These are phyloP conservation scores for Calonectria ilicicola DNA, from an alignment of 2,329 filamentous ascomycete species.

Conservation along the genomic window DNA sequence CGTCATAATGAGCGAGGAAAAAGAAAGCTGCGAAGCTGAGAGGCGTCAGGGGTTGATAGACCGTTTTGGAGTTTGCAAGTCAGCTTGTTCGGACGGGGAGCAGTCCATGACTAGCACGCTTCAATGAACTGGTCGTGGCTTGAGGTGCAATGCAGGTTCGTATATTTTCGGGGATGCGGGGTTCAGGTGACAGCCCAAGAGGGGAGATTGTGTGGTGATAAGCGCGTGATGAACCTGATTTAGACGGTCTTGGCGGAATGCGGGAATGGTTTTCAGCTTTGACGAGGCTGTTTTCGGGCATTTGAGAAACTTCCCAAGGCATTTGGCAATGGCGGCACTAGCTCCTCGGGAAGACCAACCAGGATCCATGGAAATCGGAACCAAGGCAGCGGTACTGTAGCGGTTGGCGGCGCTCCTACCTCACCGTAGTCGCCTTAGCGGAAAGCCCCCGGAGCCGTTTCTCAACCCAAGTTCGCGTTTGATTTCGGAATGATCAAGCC, in stretches of 20 bases:
- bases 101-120: constrained; percentile 12
- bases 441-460: neutral
- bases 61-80: neutral
- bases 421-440: neutral
- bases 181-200: neutral
- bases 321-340: neutral
- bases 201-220: constrained; percentile 9
- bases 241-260: neutral
- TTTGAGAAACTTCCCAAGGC: neutral
- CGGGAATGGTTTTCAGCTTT: constrained; percentile 7
- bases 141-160: constrained; percentile 1
- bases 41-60: neutral
- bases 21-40: neutral
- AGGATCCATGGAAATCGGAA: neutral
- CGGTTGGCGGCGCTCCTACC: neutral
- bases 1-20: neutral
- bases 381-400: constrained; percentile 1
- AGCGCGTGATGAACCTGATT: constrained; percentile 13
- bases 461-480: neutral
- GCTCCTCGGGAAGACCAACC: neutral
- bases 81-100: constrained; percentile 6
- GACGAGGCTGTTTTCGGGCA: neutral
- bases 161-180: constrained; percentile 5
- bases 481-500: neutral
- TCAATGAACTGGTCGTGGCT: constrained; percentile 15